Conservation (phyloP, 2,329 filamentous ascomycete species). For the Exophiala xenobiotica region DNA sequence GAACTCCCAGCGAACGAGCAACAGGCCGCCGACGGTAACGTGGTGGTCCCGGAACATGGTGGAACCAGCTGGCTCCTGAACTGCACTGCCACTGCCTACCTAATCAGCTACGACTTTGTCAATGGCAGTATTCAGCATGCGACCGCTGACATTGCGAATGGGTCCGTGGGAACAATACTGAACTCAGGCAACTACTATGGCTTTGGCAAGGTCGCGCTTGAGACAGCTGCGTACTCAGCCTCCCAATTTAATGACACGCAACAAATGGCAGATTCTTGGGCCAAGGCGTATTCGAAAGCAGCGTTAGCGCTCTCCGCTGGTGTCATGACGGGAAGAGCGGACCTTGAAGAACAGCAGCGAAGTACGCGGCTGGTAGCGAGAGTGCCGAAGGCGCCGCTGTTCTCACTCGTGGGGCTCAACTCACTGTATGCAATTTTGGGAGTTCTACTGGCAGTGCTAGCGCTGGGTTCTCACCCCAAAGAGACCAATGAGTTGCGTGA, state of each 20-base stretch:
- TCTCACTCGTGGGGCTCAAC: conserved; percentile 11
- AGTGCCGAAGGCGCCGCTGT: conserved; percentile 18
- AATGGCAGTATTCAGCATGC: conserved; percentile 16
- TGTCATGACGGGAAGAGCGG: not conserved
- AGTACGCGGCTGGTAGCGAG: conserved; percentile 11
- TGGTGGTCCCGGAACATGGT: conserved; percentile 10
- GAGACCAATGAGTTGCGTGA: conserved; percentile 3
- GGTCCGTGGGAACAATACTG: conserved; percentile 4
- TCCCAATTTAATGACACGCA: conserved; percentile 3
- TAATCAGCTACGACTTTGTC: conserved; percentile 28
- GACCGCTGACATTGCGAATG: conserved; percentile 5
- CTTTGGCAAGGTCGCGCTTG: not conserved
- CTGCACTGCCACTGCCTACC: conserved; percentile 29
- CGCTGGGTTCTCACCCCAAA: not conserved
- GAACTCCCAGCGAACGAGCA: not conserved
- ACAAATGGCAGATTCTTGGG: conserved; percentile 11
- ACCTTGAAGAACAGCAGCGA: conserved; percentile 10
- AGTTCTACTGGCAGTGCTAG: conserved; percentile 4
- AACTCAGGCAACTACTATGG: conserved; percentile 1
- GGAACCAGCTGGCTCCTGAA: conserved; percentile 20
- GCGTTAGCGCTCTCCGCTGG: conserved; percentile 9
- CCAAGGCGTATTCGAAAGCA: conserved; percentile 8
- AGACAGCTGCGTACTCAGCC: conserved; percentile 4
- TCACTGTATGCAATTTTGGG: conserved; percentile 16
- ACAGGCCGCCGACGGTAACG: conserved; percentile 1